These are phyloP conservation scores for Aureobasidium pullulans DNA, from an alignment of 2,329 filamentous ascomycete genomes.

Conservation along the genomic window DNA sequence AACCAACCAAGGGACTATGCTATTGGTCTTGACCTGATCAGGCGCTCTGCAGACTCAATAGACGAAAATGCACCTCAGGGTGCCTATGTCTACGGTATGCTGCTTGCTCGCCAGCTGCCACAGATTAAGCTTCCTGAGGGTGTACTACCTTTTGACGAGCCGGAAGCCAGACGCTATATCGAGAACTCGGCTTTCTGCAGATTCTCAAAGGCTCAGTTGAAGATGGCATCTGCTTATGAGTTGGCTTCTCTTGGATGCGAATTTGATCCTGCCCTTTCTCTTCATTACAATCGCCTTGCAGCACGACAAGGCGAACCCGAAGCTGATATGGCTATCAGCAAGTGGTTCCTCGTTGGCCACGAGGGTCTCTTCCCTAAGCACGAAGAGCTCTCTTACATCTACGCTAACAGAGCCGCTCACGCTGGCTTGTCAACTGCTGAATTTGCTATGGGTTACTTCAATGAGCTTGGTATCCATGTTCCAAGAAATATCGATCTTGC, in stretches of 20 bases:
- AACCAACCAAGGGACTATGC: conserved; percentile 76
- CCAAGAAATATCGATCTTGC: conserved; percentile 77
- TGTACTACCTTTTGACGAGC: conserved; percentile 63
- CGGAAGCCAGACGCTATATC: conserved; percentile 74
- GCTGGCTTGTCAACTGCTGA: conserved; percentile 81
- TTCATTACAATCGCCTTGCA: conserved; percentile 93
- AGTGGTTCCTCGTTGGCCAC: conserved; percentile 96
- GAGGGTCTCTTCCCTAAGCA: conserved; percentile 92
- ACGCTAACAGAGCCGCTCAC: conserved; percentile 78
- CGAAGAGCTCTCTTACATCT: conserved; percentile 84
- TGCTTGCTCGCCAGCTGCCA: conserved; percentile 82
- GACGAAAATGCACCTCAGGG: conserved; percentile 97
- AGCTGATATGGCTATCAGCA: conserved; percentile 91
- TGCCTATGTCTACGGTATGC: conserved; percentile 83
- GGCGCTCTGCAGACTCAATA: conserved; percentile 71
- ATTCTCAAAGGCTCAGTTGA: conserved; percentile 91
- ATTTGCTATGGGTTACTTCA: conserved; percentile 95
- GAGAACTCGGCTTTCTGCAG: conserved; percentile 95
- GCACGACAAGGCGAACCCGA: conserved; percentile 88
- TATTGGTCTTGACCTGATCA: conserved; percentile 73
- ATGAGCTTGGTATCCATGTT: conserved; percentile 91
- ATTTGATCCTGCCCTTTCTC: conserved; percentile 83
- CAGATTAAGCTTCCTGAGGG: conserved; percentile 74
- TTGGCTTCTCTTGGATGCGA: conserved; percentile 89
- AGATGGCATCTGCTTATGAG: conserved; percentile 95